Conservation (phyloP, 148 eudicot genomes). For the Fagopyrum tataricum region DNA sequence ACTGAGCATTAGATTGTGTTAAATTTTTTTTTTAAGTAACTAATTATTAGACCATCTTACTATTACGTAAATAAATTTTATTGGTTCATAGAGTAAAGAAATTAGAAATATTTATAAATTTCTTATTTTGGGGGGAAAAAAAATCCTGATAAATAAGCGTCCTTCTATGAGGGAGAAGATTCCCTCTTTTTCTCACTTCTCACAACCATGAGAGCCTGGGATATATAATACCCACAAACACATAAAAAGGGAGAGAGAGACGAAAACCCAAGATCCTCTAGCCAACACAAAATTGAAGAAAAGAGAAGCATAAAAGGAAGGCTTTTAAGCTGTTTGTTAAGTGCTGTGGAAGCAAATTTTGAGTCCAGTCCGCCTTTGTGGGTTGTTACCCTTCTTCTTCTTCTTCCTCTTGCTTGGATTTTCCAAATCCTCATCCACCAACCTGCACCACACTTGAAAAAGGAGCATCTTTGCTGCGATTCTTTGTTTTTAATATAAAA, state of each 20-base stretch:
- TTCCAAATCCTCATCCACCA: not conserved
- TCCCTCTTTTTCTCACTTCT: not conserved
- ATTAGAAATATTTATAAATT: too few species aligned
- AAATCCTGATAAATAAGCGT: not conserved
- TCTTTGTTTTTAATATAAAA: not conserved
- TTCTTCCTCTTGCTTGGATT: not conserved
- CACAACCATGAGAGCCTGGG: constrained; percentile 9
- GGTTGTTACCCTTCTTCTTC: not conserved
- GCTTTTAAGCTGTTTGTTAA: not conserved
- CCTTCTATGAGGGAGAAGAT: not conserved
- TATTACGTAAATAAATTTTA: too few species aligned
- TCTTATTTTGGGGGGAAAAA: too few species aligned
- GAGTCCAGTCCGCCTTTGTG: not conserved
- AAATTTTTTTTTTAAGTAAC: too few species aligned
- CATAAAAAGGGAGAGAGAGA: not conserved
- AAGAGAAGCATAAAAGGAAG: not conserved
- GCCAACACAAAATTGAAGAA: constrained; percentile 8
- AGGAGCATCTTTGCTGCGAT: not conserved
- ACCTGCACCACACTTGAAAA: constrained; percentile 10
- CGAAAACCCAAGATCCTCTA: not conserved
- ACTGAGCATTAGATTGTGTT: too few species aligned
- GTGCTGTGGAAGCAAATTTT: constrained; percentile 5
- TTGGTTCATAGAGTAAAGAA: too few species aligned
- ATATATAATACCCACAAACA: not conserved
- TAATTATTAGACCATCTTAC: too few species aligned